A percentile compares a stretch with the other conserved stretches of the same genome.
Evolutionary conservation across 352 stramenopile species (phyloP).

Genomic region (Phytophthora meadii): DNA sequence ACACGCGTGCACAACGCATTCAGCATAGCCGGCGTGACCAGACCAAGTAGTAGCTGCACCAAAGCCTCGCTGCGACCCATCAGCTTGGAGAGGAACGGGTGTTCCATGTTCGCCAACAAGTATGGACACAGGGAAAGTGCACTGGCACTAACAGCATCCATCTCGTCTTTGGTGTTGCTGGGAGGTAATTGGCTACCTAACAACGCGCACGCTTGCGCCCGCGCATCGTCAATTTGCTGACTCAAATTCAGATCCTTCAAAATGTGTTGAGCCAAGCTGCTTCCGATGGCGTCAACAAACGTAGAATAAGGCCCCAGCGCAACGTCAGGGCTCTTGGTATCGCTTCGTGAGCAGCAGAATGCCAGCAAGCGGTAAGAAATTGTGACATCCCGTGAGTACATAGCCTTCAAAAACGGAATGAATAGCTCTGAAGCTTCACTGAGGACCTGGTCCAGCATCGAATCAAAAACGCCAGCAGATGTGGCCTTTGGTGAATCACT

Average conservation of each 20-base stretch:
- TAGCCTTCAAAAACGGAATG: slow-evolving; percentile 82
- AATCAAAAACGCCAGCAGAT: slow-evolving; percentile 74
- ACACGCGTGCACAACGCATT: slow-evolving; percentile 65
- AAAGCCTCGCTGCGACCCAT: slow-evolving; percentile 68
- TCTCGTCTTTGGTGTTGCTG: slow-evolving; percentile 51
- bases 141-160: slow-evolving; percentile 68
- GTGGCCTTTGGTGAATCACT: slow-evolving; percentile 69
- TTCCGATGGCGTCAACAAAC: slow-evolving; percentile 65
- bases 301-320: slow-evolving; percentile 69
- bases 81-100: slow-evolving; percentile 67
- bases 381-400: slow-evolving; percentile 75
- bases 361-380: slow-evolving; percentile 80
- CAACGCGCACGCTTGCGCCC: slow-evolving; percentile 64
- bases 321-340: slow-evolving; percentile 58
- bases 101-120: slow-evolving; percentile 72
- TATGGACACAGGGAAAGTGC: slow-evolving; percentile 70
- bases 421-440: slow-evolving; percentile 73
- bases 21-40: slow-evolving; percentile 71
- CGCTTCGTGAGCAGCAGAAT: slow-evolving; percentile 73
- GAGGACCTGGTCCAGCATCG: slow-evolving; percentile 83
- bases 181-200: slow-evolving; percentile 46
- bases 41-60: slow-evolving; percentile 67
- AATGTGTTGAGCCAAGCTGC: slow-evolving; percentile 55
- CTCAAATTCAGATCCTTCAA: slow-evolving; percentile 76
- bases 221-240: slow-evolving; percentile 83